Conservation (phyloP, 768 basidiomycete species). For the Hysterangium stoloniferum region DNA sequence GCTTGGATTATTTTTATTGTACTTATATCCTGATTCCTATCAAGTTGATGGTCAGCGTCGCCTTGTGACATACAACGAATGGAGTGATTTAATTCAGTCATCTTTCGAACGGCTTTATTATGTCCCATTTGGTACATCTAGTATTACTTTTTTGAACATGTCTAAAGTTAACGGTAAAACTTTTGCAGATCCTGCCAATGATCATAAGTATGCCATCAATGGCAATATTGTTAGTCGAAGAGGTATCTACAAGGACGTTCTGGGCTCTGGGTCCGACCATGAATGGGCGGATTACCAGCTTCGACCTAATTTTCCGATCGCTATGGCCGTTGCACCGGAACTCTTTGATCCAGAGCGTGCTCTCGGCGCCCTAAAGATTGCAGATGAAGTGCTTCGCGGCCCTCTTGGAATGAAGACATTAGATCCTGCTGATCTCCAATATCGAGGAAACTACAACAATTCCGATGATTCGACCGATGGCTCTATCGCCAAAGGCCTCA, state of each 20-base stretch:
- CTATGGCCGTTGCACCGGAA: conserved; percentile 96
- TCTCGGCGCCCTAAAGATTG: conserved; percentile 68
- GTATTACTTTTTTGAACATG: conserved; percentile 1
- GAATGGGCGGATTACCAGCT: conserved; percentile 99
- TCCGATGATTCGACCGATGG: conserved; percentile 83
- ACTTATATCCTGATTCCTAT: background rate
- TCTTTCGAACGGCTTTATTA: conserved; percentile 92
- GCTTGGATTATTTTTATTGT: background rate
- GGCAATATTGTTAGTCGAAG: conserved; percentile 71
- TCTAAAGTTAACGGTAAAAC: background rate
- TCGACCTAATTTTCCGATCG: conserved; percentile 87
- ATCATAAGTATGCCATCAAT: conserved; percentile 63
- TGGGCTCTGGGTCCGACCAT: conserved; percentile 76
- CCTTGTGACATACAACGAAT: conserved; percentile 82
- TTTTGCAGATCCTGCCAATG: conserved; percentile 57
- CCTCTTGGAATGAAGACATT: conserved; percentile 97
- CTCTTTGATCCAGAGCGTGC: conserved; percentile 80
- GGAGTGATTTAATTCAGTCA: conserved; percentile 74
- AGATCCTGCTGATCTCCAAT: conserved; percentile 81
- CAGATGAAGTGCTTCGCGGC: conserved; percentile 71
- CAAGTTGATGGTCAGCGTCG: conserved; percentile 63
- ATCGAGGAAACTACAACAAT: conserved; percentile 90
- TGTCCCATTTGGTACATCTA: conserved; percentile 62
- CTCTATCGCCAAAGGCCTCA: conserved; percentile 84
- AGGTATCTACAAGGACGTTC: conserved; percentile 98